These are phyloP conservation scores for Hygrophorus russula DNA, from an alignment of 768 basidiomycete genomes.

Conservation along the genomic window DNA sequence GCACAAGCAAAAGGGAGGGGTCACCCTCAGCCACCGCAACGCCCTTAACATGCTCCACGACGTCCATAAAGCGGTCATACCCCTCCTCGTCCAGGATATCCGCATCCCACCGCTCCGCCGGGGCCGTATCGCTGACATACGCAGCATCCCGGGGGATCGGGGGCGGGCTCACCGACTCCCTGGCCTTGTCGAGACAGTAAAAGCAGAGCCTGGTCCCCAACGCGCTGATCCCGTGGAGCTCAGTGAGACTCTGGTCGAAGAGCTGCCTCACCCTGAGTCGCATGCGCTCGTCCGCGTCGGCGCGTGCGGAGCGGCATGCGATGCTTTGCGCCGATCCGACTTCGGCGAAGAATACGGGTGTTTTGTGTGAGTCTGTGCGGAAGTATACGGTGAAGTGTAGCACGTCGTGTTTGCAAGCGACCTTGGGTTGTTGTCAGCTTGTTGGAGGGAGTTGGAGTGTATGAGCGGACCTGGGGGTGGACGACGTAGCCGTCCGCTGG, in stretches of 20 bases:
- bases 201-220: conserved; percentile 3
- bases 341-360: background rate
- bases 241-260: background rate
- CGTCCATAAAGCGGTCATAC: background rate
- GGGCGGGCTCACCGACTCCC: background rate
- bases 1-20: background rate
- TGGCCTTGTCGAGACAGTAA: conserved; percentile 3
- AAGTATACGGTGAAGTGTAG: background rate
- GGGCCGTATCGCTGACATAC: conserved; percentile 2
- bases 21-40: conserved; percentile 1
- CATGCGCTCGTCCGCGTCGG: background rate
- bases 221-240: conserved; percentile 6
- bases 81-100: conserved; percentile 3
- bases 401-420: background rate
- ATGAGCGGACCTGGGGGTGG: conserved; percentile 4
- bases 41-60: conserved; percentile 5
- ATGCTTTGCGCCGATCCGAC: background rate
- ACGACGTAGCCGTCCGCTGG: conserved; percentile 1
- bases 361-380: background rate
- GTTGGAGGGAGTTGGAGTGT: background rate
- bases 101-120: conserved; percentile 2
- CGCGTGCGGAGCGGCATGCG: background rate
- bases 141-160: conserved; percentile 1
- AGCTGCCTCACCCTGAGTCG: background rate
- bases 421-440: background rate